Conservation (phyloP, 2,329 filamentous ascomycete species). For the Fusarium tjaetaba region DNA sequence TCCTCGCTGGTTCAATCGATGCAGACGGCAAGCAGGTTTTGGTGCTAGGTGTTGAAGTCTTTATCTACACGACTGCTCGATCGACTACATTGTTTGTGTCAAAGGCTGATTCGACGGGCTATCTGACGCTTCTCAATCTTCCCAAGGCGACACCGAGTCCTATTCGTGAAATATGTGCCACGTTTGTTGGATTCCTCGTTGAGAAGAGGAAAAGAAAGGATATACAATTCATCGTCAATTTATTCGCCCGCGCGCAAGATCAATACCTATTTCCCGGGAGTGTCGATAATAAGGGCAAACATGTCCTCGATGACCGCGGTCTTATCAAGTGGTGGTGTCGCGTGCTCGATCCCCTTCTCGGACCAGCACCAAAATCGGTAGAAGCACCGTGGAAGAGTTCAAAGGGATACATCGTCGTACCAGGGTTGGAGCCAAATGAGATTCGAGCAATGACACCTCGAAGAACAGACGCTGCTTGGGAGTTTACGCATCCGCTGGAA, state of each 20-base stretch:
- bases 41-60: constrained; percentile 84
- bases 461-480: constrained; percentile 62
- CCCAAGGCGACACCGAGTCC: constrained; percentile 75
- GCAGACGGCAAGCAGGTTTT: constrained; percentile 63
- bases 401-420: constrained; percentile 87
- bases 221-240: constrained; percentile 79
- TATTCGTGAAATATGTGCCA: constrained; percentile 75
- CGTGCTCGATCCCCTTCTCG: constrained; percentile 80
- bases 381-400: constrained; percentile 55
- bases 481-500: constrained; percentile 77
- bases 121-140: constrained; percentile 73
- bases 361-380: constrained; percentile 52
- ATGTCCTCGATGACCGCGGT: constrained; percentile 89
- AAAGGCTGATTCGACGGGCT: constrained; percentile 96
- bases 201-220: constrained; percentile 70
- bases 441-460: constrained; percentile 81
- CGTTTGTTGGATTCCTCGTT: constrained; percentile 81
- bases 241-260: constrained; percentile 91
- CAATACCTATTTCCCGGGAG: constrained; percentile 97
- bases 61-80: constrained; percentile 83
- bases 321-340: constrained; percentile 97
- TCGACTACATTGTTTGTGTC: constrained; percentile 92
- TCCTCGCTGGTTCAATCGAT: constrained; percentile 64
- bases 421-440: constrained; percentile 85
- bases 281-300: constrained; percentile 83